Base-by-base conservation (phyloP, 1,284 basidiomycete species). In the Heterobasidion parviporum region DNA sequence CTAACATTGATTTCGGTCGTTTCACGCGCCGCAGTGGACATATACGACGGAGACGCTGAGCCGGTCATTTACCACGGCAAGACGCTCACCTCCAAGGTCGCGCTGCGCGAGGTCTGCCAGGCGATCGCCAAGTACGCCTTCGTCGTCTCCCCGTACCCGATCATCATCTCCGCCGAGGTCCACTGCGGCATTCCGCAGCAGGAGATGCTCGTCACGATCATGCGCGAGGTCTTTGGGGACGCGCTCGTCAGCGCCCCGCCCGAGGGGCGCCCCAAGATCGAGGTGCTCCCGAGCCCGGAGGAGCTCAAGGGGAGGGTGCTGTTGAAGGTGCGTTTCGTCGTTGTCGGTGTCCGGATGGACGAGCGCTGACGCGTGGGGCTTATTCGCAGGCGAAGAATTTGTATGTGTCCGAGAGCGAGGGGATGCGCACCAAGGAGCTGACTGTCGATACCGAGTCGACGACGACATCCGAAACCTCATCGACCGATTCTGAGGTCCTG, bases 91-190 rank as follows among this genome's bases (percentile, higher is more conserved):
- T 84, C 87, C 32, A 92, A 90, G 60, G 87, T 99, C 2, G 74
- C 92, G 0, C 78, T 94, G 3, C 83, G 90, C 26, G 92, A 94
- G 60, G 86, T 96, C 52, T 92, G 94, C 67, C 74, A 82, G 41
- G 93, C 94, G 0, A 92, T 99, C 65, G 80, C 81, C 32, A 92
- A 92, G 67, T 98, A 98, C 66, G 95, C 92, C 0, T 99, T 99
- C 66, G 85, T 92, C 41, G 81, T 91, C 0, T 97, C 94, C 2
- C 92, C 94, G 0, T 98, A 95, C 68, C 96, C 96, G 0, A 77
- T 99, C 63, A 90, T 99, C 67, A 87, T 99, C 60, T 97, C 93
- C 9, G 88, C 94, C 16, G 96, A 99, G 73, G 82, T 98, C 1
- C 95, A 98, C 65, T 97, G 93, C 68, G 78, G 82, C 0, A 64